Conservation (phyloP, 2,329 filamentous ascomycete genomes). For the Diaporthe vaccinii region DNA sequence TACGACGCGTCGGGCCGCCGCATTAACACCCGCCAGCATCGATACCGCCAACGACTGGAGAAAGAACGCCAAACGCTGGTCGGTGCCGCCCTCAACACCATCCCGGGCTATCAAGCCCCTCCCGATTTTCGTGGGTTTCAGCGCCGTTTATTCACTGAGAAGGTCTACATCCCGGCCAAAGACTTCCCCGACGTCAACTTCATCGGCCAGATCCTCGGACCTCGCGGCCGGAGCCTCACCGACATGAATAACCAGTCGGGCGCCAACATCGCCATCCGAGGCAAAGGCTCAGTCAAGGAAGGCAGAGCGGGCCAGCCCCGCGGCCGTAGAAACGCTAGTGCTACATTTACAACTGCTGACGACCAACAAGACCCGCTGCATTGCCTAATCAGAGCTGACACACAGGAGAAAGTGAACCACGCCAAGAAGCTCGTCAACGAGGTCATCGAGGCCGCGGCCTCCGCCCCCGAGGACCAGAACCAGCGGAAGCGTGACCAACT, state of each 20-base stretch:
- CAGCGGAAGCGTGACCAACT: slow-evolving; percentile 85
- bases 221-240: too few relatives aligned
- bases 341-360: slow-evolving; percentile 68
- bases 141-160: slow-evolving; percentile 84
- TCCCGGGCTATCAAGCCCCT: slow-evolving; percentile 83
- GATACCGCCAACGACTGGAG: slow-evolving; percentile 82
- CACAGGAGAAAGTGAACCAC: slow-evolving; percentile 81
- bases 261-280: slow-evolving; percentile 84
- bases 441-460: slow-evolving; percentile 83
- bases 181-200: slow-evolving; percentile 91
- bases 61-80: slow-evolving; percentile 84
- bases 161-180: slow-evolving; percentile 87
- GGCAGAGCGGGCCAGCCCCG: slow-evolving; percentile 63
- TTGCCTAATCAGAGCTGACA: slow-evolving; percentile 85
- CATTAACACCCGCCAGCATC: slow-evolving; percentile 84
- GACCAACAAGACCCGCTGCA: slow-evolving; percentile 85
- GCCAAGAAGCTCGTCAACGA: slow-evolving; percentile 83
- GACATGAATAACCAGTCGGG: slow-evolving; percentile 83
- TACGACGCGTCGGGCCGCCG: slow-evolving; percentile 86
- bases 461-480: slow-evolving; percentile 83
- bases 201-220: slow-evolving; percentile 89
- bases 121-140: slow-evolving; percentile 68
- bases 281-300: slow-evolving; percentile 87
- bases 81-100: slow-evolving; percentile 82
- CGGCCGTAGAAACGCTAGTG: slow-evolving; percentile 59